These are phyloP conservation scores for Claviceps sp. DNA, from an alignment of 2,329 filamentous ascomycete species.

Conservation along the genomic window DNA sequence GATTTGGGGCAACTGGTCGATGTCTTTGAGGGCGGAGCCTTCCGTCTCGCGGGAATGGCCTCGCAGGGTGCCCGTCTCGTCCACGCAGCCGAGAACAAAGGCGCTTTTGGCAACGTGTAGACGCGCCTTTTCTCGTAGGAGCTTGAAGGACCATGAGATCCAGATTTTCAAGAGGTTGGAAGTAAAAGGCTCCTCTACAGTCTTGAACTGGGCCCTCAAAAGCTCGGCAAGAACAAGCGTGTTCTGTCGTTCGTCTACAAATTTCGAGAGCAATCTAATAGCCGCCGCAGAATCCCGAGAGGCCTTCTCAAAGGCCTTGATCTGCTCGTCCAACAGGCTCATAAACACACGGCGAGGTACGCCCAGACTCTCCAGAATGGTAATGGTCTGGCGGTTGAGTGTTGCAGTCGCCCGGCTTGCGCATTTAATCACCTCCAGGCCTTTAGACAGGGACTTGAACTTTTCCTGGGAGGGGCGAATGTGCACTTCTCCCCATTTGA, in stretches of 20 bases:
- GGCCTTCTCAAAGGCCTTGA: constrained; percentile 54
- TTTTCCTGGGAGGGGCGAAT: constrained; percentile 81
- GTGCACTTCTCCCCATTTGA: constrained; percentile 54
- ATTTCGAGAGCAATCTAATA: constrained; percentile 53
- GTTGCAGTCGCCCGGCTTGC: constrained; percentile 65
- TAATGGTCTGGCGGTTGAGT: constrained; percentile 81
- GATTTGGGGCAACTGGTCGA: constrained; percentile 60
- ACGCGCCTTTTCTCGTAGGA: constrained; percentile 82
- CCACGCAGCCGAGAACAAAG: constrained; percentile 76
- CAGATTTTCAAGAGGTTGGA: constrained; percentile 69
- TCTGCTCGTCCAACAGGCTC: constrained; percentile 51
- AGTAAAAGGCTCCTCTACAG: constrained; percentile 62
- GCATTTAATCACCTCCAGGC: constrained; percentile 73
- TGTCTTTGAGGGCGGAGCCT: constrained; percentile 25
- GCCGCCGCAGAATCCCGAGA: constrained; percentile 54
- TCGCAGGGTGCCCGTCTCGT: constrained; percentile 64
- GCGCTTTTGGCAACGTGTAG: constrained; percentile 73
- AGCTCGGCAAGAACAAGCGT: constrained; percentile 63
- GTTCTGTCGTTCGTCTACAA: constrained; percentile 74
- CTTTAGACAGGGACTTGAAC: constrained; percentile 57
- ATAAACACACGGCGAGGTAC: constrained; percentile 55
- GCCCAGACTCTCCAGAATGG: constrained; percentile 67
- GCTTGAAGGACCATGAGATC: constrained; percentile 79
- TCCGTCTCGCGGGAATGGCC: constrained; percentile 49
- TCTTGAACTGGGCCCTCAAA: constrained; percentile 69